Conservation (phyloP, 768 basidiomycete species). For the Coprinopsis strossmayeri region DNA sequence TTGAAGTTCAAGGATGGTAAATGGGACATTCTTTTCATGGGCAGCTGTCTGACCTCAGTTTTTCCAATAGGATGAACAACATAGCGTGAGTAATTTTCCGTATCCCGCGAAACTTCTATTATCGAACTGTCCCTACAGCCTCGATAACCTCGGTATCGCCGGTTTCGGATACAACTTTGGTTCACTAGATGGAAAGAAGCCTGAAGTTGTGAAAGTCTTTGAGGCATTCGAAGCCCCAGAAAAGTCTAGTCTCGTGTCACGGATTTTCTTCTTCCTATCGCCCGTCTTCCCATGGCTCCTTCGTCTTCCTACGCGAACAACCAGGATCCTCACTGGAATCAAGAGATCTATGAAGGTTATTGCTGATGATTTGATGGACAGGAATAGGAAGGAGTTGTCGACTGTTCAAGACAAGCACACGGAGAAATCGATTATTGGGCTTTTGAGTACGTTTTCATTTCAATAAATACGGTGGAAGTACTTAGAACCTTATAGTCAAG, state of each 20-base stretch:
- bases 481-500: conserved; percentile 23
- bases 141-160: conserved; percentile 53
- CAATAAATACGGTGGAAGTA: not conserved
- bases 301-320: conserved; percentile 30
- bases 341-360: conserved; percentile 29
- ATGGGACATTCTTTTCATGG: conserved; percentile 2
- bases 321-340: conserved; percentile 23
- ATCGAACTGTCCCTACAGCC: conserved; percentile 13
- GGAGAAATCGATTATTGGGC: conserved; percentile 35
- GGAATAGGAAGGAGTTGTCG: conserved; percentile 27
- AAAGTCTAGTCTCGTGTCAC: conserved; percentile 22
- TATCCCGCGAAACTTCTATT: not conserved
- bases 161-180: conserved; percentile 56
- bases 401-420: conserved; percentile 17
- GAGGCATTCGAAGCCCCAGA: conserved; percentile 24
- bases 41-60: not conserved
- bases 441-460: conserved; percentile 22
- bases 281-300: conserved; percentile 29
- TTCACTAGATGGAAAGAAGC: conserved; percentile 39
- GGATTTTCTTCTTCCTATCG: conserved; percentile 28
- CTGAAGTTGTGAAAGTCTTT: conserved; percentile 34
- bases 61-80: conserved; percentile 33
- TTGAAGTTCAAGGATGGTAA: conserved; percentile 45
- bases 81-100: conserved; percentile 26
- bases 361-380: conserved; percentile 31